Evolutionary conservation across 495 filamentous ascomycete genomes (phyloP).

Genomic region (Penicillium canariense): DNA sequence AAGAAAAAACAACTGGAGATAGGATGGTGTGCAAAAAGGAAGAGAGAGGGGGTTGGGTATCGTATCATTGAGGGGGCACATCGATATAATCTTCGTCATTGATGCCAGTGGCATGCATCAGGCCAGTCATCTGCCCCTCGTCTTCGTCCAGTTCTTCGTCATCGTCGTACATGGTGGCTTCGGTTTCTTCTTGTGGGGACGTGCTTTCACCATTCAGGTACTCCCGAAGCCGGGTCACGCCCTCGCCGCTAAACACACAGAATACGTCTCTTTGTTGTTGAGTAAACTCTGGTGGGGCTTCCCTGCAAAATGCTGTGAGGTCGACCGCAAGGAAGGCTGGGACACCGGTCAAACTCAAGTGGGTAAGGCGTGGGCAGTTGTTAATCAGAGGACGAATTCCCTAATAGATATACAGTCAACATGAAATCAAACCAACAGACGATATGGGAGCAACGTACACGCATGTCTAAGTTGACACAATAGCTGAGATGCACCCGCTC

Average conservation of each 20-base stretch:
- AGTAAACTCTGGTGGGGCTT: constrained; percentile 89
- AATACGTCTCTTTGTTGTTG: constrained; percentile 92
- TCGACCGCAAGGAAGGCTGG: constrained; percentile 73
- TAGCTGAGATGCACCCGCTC: constrained; percentile 98
- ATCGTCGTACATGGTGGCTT: constrained; percentile 56
- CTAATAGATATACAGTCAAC: constrained; percentile 45
- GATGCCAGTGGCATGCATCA: constrained; percentile 54
- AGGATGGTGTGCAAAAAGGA: constrained; percentile 12
- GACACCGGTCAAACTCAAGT: constrained; percentile 95
- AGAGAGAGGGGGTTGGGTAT: constrained; percentile 22
- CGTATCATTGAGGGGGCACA: constrained; percentile 45
- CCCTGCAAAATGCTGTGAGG: constrained; percentile 76
- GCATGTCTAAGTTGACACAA: constrained; percentile 75
- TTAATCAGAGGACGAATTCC: constrained; percentile 89
- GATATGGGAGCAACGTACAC: constrained; percentile 54
- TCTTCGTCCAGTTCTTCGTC: constrained; percentile 55
- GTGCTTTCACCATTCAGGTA: constrained; percentile 60
- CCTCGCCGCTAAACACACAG: constrained; percentile 92
- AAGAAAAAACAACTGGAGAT: background rate
- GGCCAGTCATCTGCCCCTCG: constrained; percentile 52
- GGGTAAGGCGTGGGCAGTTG: constrained; percentile 86
- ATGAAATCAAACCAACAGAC: constrained; percentile 4
- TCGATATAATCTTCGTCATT: constrained; percentile 52
- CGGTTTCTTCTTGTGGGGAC: constrained; percentile 36
- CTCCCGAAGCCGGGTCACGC: constrained; percentile 72